A percentile compares a stretch with the other conserved stretches of the same genome.
phyloP scores from a whole-genome alignment of 2,329 filamentous ascomycete genomes.

The Sporothrix protearum region DNA sequence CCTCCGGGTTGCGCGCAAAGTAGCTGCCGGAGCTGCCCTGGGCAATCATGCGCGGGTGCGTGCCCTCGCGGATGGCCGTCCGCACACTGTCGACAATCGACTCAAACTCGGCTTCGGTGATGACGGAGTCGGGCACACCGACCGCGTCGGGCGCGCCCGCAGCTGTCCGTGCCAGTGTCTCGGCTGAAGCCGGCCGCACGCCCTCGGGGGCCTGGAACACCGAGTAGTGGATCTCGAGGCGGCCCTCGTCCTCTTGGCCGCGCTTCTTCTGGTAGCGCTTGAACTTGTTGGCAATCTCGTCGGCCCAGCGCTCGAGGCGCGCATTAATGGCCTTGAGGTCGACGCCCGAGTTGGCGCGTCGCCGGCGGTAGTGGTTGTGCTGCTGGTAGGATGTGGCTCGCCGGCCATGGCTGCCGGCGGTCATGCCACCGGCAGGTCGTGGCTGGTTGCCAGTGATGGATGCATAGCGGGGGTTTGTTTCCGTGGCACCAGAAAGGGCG shows the following conservation, averaged over 20 bases:
- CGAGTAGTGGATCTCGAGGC: slow-evolving; percentile 92
- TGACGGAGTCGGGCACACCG: slow-evolving; percentile 45
- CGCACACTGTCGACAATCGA: slow-evolving; percentile 86
- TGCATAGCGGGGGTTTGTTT: slow-evolving; percentile 59
- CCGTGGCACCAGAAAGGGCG: slow-evolving; percentile 22
- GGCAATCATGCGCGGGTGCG: slow-evolving; percentile 92
- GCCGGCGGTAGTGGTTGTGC: slow-evolving; percentile 21
- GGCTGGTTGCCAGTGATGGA: slow-evolving; percentile 47
- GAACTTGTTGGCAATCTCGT: slow-evolving; percentile 96
- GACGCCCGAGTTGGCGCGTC: slow-evolving; percentile 75
- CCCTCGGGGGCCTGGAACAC: slow-evolving; percentile 94
- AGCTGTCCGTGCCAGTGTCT: slow-evolving; percentile 57
- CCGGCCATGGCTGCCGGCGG: slow-evolving; percentile 28
- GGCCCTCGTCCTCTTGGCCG: slow-evolving; percentile 71
- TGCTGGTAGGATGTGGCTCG: not conserved
- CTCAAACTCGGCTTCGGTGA: slow-evolving; percentile 68
- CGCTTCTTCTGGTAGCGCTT: slow-evolving; percentile 70
- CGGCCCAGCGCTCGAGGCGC: slow-evolving; percentile 89
- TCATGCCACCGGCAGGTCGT: slow-evolving; percentile 37
- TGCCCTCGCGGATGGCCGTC: slow-evolving; percentile 80
- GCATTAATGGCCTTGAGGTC: slow-evolving; percentile 99
- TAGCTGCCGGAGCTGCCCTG: slow-evolving; percentile 98
- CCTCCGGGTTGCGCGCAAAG: slow-evolving; percentile 86
- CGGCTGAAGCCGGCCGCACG: slow-evolving; percentile 72
- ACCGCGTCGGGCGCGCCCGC: slow-evolving; percentile 34